phyloP scores from a whole-genome alignment of 2,329 filamentous ascomycete species.

The Aspergillus sojae region DNA sequence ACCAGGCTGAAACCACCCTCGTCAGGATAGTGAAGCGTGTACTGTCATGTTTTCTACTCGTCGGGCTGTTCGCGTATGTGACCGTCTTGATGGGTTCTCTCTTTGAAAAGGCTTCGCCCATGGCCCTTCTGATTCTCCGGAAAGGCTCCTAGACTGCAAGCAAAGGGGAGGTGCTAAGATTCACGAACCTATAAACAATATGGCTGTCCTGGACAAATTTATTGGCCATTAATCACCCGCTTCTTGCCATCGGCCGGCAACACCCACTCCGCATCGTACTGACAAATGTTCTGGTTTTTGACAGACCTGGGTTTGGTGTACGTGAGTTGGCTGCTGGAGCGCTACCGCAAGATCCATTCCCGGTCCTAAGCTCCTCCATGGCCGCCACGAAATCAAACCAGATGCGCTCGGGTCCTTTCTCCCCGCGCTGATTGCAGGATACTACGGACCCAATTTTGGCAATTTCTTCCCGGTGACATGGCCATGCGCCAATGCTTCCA shows the following conservation, averaged over 20 bases:
- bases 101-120: neutral
- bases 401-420: neutral
- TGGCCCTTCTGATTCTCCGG: neutral
- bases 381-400: neutral
- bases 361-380: slow-evolving; percentile 1
- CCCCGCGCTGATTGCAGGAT: slow-evolving; percentile 3
- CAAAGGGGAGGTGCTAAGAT: neutral
- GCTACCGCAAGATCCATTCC: slow-evolving; percentile 2
- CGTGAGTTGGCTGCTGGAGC: slow-evolving; percentile 17
- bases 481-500: slow-evolving; percentile 3
- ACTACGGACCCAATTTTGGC: slow-evolving; percentile 4
- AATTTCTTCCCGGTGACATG: slow-evolving; percentile 11
- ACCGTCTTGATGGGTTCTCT: neutral
- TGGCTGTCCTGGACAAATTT: neutral
- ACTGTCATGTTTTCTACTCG: neutral
- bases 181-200: neutral
- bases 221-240: slow-evolving; percentile 4
- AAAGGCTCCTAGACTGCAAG: too few relatives aligned
- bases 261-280: neutral
- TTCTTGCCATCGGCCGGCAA: slow-evolving; percentile 15
- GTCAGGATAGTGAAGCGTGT: neutral
- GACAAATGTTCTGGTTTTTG: slow-evolving; percentile 16
- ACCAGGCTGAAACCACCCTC: too few relatives aligned
- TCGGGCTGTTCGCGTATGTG: neutral
- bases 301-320: slow-evolving; percentile 9